Percentiles rank a stretch among this genome's conserved stretches.
phyloP scores from a whole-genome alignment of 2,329 filamentous ascomycete species.

The Rugonectria rugulosa region DNA sequence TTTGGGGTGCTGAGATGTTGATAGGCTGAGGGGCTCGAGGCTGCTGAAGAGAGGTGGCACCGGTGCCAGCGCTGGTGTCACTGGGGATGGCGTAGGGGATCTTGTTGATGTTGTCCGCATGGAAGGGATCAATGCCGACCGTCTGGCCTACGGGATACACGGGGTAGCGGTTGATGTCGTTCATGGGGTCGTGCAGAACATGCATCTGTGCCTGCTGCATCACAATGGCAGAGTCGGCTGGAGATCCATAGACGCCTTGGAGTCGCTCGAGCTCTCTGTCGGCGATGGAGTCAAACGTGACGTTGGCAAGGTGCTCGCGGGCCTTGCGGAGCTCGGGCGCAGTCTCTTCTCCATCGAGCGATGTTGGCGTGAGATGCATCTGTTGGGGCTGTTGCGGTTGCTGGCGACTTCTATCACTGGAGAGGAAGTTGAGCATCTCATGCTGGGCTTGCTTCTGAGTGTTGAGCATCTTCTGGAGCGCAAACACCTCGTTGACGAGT shows the following conservation, averaged over 20 bases:
- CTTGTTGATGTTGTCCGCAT: constrained; percentile 92
- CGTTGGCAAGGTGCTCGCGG: constrained; percentile 62
- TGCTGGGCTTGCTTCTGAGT: constrained; percentile 64
- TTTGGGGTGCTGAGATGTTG: constrained; percentile 32
- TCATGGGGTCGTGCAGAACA: constrained; percentile 62
- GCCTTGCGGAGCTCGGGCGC: constrained; percentile 63
- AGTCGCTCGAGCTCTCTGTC: constrained; percentile 65
- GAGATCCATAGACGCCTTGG: constrained; percentile 61
- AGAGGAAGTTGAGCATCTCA: constrained; percentile 64
- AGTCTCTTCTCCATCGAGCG: constrained; percentile 57
- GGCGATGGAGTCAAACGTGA: constrained; percentile 59
- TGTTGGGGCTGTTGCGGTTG: constrained; percentile 28
- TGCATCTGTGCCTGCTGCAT: constrained; percentile 52
- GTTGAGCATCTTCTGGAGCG: constrained; percentile 67
- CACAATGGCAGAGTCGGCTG: constrained; percentile 59
- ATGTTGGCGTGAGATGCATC: constrained; percentile 46
- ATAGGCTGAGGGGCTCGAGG: constrained; percentile 51
- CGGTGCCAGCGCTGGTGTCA: constrained; percentile 48
- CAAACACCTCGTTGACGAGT: constrained; percentile 67
- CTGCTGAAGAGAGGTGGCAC: constrained; percentile 39
- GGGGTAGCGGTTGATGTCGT: constrained; percentile 65
- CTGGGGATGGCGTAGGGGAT: constrained; percentile 84
- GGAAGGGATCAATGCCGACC: constrained; percentile 93
- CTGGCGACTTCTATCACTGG: constrained; percentile 50
- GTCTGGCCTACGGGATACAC: constrained; percentile 93